Conservation (phyloP, 1,139 yeast species). For the Lodderomyces parapsilosis region DNA sequence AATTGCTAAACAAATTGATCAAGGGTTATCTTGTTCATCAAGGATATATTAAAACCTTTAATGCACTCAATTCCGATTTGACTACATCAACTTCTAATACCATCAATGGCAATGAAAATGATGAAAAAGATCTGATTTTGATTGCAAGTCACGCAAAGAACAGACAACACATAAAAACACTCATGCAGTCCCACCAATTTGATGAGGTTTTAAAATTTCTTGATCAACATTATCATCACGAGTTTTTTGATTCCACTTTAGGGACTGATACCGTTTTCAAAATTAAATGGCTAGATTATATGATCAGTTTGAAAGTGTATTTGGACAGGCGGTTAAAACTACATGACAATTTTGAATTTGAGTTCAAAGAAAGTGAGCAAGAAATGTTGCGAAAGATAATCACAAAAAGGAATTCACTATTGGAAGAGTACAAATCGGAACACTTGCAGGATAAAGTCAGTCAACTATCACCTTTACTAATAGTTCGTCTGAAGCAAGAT, state of each 20-base stretch:
- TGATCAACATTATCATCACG: slow-evolving; percentile 40
- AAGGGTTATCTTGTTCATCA: slow-evolving; percentile 69
- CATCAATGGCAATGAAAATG: not conserved
- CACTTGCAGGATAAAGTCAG: slow-evolving; percentile 19
- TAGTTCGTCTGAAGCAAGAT: slow-evolving; percentile 24
- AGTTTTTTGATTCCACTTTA: slow-evolving; percentile 30
- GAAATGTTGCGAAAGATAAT: slow-evolving; percentile 23
- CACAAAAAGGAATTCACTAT: slow-evolving; percentile 46
- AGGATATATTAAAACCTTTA: slow-evolving; percentile 69
- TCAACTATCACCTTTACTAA: slow-evolving; percentile 28
- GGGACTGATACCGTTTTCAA: slow-evolving; percentile 49
- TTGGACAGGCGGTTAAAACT: slow-evolving; percentile 20
- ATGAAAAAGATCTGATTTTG: not conserved
- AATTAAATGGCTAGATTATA: slow-evolving; percentile 50
- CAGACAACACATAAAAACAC: slow-evolving; percentile 52
- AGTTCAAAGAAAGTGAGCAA: slow-evolving; percentile 13
- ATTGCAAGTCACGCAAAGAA: slow-evolving; percentile 30
- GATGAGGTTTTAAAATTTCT: slow-evolving; percentile 46
- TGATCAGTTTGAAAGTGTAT: slow-evolving; percentile 26
- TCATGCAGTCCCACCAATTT: slow-evolving; percentile 47
- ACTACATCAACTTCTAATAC: slow-evolving; percentile 39
- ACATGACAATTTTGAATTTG: slow-evolving; percentile 18
- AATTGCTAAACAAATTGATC: slow-evolving; percentile 54
- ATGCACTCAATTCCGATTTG: slow-evolving; percentile 49
- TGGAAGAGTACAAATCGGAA: slow-evolving; percentile 22